These are phyloP conservation scores for Adansonia grandidieri DNA, from an alignment of 441 rosid species.

Conservation along the genomic window DNA sequence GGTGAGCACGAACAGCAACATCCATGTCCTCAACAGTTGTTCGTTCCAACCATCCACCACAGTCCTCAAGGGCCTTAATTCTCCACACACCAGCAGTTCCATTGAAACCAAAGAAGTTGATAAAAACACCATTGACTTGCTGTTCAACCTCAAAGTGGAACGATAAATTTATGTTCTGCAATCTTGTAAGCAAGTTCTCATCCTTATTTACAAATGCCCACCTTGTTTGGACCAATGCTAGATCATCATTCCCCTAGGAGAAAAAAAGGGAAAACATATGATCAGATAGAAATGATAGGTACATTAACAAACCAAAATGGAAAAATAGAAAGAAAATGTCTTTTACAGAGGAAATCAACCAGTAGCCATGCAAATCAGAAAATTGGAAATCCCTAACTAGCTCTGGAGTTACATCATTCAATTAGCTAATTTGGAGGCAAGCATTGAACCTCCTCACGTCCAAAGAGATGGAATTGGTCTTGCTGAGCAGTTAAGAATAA, in stretches of 20 bases:
- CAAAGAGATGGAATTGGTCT: not conserved
- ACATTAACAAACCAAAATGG: conserved; percentile 2
- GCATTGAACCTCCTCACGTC: not conserved
- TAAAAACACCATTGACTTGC: conserved; percentile 83
- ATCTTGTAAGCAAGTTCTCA: conserved; percentile 90
- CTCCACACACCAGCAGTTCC: conserved; percentile 99
- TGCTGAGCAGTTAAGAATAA: not conserved
- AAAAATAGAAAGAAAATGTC: not conserved
- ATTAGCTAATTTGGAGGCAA: not conserved
- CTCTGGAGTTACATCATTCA: not conserved
- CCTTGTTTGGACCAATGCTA: conserved; percentile 86
- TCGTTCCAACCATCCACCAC: conserved; percentile 94
- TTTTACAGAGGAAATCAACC: not conserved
- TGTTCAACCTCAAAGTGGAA: conserved; percentile 97
- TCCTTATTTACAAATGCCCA: conserved; percentile 94
- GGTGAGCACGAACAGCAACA: conserved; percentile 89
- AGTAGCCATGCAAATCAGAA: not conserved
- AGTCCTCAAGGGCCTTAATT: conserved; percentile 85
- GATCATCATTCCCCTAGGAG: conserved; percentile 70
- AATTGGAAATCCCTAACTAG: not conserved
- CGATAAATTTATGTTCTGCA: conserved; percentile 85
- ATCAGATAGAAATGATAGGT: conserved; percentile 14
- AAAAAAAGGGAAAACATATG: conserved; percentile 6
- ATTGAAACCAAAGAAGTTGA: conserved; percentile 89
- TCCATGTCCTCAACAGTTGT: conserved; percentile 97